A percentile compares a stretch with the other conserved stretches of the same genome.
Conservation (phyloP, 495 filamentous ascomycete genomes). For the Talaromyces liani region DNA sequence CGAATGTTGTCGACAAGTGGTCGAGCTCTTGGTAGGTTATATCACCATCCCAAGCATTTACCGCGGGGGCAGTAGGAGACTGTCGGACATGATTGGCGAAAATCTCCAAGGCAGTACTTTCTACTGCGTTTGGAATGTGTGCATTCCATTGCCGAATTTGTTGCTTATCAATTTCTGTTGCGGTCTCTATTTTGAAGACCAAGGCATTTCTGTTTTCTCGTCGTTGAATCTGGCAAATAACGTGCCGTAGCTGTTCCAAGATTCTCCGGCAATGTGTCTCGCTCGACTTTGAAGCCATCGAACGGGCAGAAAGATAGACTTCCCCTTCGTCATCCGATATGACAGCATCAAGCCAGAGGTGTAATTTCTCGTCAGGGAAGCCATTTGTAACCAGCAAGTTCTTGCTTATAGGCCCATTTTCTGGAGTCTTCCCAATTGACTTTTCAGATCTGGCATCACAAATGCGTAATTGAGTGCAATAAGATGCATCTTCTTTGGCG, state of each 20-base stretch:
- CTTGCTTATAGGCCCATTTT: no score
- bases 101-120: neutral
- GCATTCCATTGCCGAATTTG: neutral
- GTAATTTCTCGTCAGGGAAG: no score
- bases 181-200: neutral
- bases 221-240: neutral
- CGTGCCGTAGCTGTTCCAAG: neutral
- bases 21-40: conserved; percentile 25
- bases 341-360: no score
- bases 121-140: no score
- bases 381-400: no score
- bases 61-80: conserved; percentile 12
- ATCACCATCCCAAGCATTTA: conserved; percentile 25
- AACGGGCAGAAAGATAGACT: no score
- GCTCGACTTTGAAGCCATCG: no score
- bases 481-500: no score
- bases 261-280: neutral
- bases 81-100: neutral
- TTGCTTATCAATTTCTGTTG: neutral
- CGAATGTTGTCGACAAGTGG: conserved; percentile 24
- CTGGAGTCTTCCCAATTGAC: no score
- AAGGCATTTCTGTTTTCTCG: neutral
- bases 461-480: no score
- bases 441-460: no score
- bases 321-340: no score